Evolutionary conservation across 1,284 basidiomycete genomes (phyloP).

Genomic region (Fomitopsis pinicola): DNA sequence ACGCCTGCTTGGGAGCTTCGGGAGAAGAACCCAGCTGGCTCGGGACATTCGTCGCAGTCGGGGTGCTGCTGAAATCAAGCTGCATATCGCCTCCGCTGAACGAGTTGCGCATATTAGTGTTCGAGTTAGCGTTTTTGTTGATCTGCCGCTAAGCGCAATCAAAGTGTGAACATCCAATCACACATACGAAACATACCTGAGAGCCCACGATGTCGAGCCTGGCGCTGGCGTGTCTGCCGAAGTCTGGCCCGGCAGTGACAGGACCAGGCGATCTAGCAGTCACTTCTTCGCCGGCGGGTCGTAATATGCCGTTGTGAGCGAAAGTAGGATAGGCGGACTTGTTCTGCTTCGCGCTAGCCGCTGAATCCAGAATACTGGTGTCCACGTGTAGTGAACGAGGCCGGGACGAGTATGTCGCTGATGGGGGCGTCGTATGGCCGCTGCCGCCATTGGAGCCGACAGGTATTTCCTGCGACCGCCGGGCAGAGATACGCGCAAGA

Average conservation of each 20-base stretch:
- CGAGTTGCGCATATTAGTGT: constrained; percentile 61
- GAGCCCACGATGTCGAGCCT: constrained; percentile 69
- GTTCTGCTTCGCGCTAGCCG: constrained; percentile 62
- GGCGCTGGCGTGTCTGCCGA: constrained; percentile 67
- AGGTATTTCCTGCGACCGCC: constrained; percentile 49
- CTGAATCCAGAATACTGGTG: constrained; percentile 58
- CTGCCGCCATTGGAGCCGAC: constrained; percentile 38
- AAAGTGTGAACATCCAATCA: constrained; percentile 7
- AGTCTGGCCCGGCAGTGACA: constrained; percentile 76
- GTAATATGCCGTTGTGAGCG: constrained; percentile 64
- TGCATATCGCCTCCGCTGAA: constrained; percentile 67
- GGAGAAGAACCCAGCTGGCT: constrained; percentile 44
- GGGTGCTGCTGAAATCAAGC: constrained; percentile 48
- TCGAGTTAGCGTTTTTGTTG: constrained; percentile 46
- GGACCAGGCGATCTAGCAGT: constrained; percentile 69
- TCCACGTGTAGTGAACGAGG: constrained; percentile 70
- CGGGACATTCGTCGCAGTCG: constrained; percentile 35
- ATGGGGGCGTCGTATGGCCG: constrained; percentile 37
- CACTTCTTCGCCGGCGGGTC: constrained; percentile 57
- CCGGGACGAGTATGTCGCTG: constrained; percentile 34
- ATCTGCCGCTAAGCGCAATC: constrained; percentile 35
- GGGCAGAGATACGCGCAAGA: constrained; percentile 67
- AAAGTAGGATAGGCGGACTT: constrained; percentile 80
- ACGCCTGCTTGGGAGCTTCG: constrained; percentile 20
- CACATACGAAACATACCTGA: constrained; percentile 42